Conservation (phyloP, 106 monocot species). For the Dendrobium nobile region DNA sequence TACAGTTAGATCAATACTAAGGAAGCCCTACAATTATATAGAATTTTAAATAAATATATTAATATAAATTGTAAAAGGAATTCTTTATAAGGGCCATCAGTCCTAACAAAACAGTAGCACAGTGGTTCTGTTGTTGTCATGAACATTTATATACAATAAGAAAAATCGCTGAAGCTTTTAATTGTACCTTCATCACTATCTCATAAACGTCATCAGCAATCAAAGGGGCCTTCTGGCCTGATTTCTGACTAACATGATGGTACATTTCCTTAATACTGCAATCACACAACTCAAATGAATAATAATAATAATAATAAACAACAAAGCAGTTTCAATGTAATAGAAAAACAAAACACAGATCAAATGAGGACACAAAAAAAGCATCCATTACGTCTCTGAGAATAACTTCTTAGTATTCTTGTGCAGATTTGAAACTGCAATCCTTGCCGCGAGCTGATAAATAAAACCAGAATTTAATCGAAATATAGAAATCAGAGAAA, state of each 20-base stretch:
- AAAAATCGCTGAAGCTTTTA: neutral
- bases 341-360: too few species aligned
- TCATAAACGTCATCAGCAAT: constrained; percentile 91
- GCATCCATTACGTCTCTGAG: constrained; percentile 71
- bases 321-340: neutral
- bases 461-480: neutral
- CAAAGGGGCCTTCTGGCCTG: constrained; percentile 63
- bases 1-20: too few species aligned
- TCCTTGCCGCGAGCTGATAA: constrained; percentile 86
- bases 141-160: neutral
- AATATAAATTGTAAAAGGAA: neutral
- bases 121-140: neutral
- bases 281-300: neutral
- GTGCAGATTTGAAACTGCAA: constrained; percentile 91
- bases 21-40: too few species aligned
- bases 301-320: neutral
- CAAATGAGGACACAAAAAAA: neutral
- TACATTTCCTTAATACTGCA: constrained; percentile 85
- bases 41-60: too few species aligned
- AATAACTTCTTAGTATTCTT: constrained; percentile 91
- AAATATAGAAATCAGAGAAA: neutral
- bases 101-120: neutral
- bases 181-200: constrained; percentile 83
- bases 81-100: neutral
- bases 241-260: constrained; percentile 60